These are phyloP conservation scores for Gnetum montanum DNA, from an alignment of 75 land plant genomes.

Conservation along the genomic window DNA sequence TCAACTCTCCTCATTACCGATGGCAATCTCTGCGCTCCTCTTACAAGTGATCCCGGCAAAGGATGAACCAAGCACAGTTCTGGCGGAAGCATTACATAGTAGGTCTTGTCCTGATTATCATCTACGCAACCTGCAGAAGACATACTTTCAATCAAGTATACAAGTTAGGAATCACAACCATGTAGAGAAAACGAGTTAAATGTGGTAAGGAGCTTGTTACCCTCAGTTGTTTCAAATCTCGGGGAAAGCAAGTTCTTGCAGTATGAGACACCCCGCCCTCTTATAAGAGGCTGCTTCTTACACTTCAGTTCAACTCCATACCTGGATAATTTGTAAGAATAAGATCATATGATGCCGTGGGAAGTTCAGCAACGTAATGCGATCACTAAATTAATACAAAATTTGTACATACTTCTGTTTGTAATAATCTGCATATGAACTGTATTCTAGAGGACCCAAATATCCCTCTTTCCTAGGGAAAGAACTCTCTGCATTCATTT, in stretches of 20 bases:
- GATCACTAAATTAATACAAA: background rate
- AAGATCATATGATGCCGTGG: too few relatives aligned
- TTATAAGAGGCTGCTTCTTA: conserved; percentile 84
- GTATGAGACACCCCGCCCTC: conserved; percentile 98
- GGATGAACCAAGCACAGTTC: conserved; percentile 97
- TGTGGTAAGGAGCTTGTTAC: conserved; percentile 29
- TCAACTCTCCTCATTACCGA: conserved; percentile 98
- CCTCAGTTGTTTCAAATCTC: conserved; percentile 87
- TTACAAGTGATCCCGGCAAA: conserved; percentile 88
- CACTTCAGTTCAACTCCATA: conserved; percentile 83
- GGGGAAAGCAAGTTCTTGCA: conserved; percentile 99
- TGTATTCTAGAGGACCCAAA: conserved; percentile 93
- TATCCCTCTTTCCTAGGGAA: conserved; percentile 98
- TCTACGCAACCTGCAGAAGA: conserved; percentile 51
- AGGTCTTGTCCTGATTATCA: conserved; percentile 83
- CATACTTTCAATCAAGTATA: too few relatives aligned
- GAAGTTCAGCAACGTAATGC: background rate
- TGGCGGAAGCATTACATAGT: conserved; percentile 95
- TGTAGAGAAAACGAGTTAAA: too few relatives aligned
- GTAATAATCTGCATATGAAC: conserved; percentile 97
- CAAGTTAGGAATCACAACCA: too few relatives aligned
- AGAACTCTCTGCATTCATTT: conserved; percentile 85
- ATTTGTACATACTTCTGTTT: conserved; percentile 69
- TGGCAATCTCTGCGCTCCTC: conserved; percentile 93
- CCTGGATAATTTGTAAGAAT: too few relatives aligned